phyloP scores from a whole-genome alignment of 2,329 filamentous ascomycete genomes.

The Diaporthe ilicicola region DNA sequence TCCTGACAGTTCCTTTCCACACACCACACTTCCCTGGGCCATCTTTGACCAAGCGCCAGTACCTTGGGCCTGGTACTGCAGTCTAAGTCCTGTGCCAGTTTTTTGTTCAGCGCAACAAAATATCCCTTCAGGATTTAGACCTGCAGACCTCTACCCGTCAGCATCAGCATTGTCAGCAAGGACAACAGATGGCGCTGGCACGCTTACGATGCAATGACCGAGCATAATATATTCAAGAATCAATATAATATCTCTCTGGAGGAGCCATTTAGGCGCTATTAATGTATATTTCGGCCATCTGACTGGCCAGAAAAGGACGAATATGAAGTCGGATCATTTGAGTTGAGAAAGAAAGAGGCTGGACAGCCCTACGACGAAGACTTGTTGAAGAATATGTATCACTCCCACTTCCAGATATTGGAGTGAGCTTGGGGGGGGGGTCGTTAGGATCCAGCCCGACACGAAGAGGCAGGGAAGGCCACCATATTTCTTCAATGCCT shows the following conservation, averaged over 20 bases:
- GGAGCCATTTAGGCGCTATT: not conserved
- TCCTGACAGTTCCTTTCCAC: no score
- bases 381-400: not conserved
- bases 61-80: no score
- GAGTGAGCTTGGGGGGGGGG: not conserved
- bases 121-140: not conserved
- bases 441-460: not conserved
- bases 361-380: not conserved
- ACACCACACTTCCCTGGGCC: no score
- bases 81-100: not conserved
- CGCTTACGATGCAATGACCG: not conserved
- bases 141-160: not conserved
- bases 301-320: not conserved
- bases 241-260: not conserved
- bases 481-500: not conserved
- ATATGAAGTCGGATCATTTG: not conserved
- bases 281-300: not conserved
- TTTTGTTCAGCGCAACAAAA: not conserved
- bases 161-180: no score
- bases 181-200: not conserved
- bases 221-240: not conserved
- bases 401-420: not conserved
- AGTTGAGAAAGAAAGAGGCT: not conserved
- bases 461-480: not conserved
- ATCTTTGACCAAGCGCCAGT: no score